phyloP scores from a whole-genome alignment of 495 filamentous ascomycete genomes.

The Tuber indicum region DNA sequence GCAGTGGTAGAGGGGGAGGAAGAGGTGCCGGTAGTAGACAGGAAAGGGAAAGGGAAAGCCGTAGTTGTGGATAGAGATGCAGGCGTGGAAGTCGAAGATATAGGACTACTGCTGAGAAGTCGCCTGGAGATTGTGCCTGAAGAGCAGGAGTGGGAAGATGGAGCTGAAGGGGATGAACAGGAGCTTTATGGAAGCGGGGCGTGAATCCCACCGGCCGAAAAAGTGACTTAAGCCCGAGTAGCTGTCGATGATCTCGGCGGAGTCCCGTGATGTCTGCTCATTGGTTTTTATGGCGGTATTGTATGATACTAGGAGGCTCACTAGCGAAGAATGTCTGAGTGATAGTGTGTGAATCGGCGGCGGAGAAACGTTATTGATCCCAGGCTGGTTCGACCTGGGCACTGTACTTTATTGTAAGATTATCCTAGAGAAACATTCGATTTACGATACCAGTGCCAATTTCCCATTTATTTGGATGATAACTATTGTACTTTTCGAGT shows the following conservation, averaged over 20 bases:
- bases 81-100: slow-evolving; percentile 20
- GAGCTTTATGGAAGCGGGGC: slow-evolving; percentile 38
- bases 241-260: background rate
- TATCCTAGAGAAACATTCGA: background rate
- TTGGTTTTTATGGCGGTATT: background rate
- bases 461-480: background rate
- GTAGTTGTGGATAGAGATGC: slow-evolving; percentile 10
- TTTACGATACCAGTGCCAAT: background rate
- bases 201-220: slow-evolving; percentile 9
- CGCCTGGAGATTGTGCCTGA: slow-evolving; percentile 22
- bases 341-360: background rate
- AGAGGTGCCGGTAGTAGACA: slow-evolving; percentile 27
- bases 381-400: background rate
- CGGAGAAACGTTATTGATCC: background rate
- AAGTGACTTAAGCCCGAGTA: background rate
- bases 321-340: background rate
- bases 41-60: slow-evolving; percentile 49
- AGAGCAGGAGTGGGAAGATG: slow-evolving; percentile 36
- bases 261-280: background rate
- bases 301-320: background rate
- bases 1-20: slow-evolving; percentile 40
- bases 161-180: slow-evolving; percentile 43
- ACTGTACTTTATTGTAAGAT: background rate
- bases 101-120: slow-evolving; percentile 11
- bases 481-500: background rate